phyloP scores from a whole-genome alignment of 1,139 yeast genomes.

The Geotrichum fermentans region DNA sequence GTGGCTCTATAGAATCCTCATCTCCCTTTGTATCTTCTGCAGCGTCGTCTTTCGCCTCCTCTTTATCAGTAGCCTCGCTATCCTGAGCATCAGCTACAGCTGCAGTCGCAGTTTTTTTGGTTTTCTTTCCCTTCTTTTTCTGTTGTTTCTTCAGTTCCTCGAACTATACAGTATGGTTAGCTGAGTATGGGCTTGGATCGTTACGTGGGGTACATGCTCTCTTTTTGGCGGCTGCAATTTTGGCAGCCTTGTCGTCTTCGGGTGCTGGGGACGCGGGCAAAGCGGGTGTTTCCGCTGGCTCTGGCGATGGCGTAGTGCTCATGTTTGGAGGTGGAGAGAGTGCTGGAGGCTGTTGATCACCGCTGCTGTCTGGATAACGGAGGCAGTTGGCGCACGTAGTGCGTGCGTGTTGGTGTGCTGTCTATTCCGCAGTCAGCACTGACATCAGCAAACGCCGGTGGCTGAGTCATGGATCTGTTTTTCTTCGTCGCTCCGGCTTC shows the following conservation, averaged over 20 bases:
- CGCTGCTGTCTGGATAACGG: too few relatives aligned
- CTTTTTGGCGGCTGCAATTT: slow-evolving; percentile 61
- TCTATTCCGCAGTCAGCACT: too few relatives aligned
- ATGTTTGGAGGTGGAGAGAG: not conserved
- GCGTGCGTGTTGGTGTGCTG: too few relatives aligned
- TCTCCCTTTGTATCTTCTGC: slow-evolving; percentile 1
- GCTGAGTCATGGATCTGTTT: too few relatives aligned
- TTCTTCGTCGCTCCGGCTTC: too few relatives aligned
- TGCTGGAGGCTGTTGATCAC: too few relatives aligned
- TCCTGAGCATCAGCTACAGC: slow-evolving; percentile 8
- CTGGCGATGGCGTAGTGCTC: slow-evolving; percentile 9
- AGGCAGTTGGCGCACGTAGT: too few relatives aligned
- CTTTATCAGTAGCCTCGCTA: slow-evolving; percentile 15
- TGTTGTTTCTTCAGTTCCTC: slow-evolving; percentile 58
- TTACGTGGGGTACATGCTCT: slow-evolving; percentile 34
- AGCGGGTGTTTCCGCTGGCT: slow-evolving; percentile 1
- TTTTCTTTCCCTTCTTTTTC: slow-evolving; percentile 46
- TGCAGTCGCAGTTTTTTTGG: slow-evolving; percentile 30
- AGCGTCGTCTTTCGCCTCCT: slow-evolving; percentile 15
- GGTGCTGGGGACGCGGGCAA: not conserved
- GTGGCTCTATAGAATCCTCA: not conserved
- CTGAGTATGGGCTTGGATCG: not conserved
- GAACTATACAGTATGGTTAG: slow-evolving; percentile 33
- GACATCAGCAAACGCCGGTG: too few relatives aligned
- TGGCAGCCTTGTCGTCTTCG: slow-evolving; percentile 45